phyloP scores from a whole-genome alignment of 176 grass and related monocot species.

The Oryza rufipogon region DNA sequence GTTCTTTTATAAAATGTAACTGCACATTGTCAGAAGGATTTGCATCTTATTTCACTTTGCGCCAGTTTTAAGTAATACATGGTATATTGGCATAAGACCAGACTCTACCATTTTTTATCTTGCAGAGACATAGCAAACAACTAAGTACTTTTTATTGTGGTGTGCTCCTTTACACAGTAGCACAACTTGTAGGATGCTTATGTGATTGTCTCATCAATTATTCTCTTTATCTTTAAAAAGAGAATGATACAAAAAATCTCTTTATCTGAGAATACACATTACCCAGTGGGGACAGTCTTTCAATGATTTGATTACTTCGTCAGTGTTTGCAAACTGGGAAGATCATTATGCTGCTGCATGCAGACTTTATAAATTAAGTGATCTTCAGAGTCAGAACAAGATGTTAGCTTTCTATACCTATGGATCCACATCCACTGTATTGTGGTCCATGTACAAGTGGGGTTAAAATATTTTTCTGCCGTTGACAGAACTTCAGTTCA shows the following conservation, averaged over 20 bases:
- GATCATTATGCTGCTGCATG: slow-evolving; percentile 18
- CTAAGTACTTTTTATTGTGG: neutral
- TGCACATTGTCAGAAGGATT: neutral
- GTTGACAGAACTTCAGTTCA: slow-evolving; percentile 31
- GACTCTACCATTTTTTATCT: slow-evolving; percentile 19
- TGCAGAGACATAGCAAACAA: neutral
- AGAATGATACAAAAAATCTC: neutral
- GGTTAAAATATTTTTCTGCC: slow-evolving; percentile 33
- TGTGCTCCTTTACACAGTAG: slow-evolving; percentile 27
- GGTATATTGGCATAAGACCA: neutral
- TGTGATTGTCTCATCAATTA: slow-evolving; percentile 28
- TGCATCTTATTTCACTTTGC: neutral
- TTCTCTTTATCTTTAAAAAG: neutral
- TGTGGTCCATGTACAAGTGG: slow-evolving; percentile 47
- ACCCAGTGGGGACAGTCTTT: slow-evolving; percentile 35
- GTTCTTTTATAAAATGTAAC: neutral
- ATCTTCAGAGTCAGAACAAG: slow-evolving; percentile 21
- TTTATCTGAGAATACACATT: slow-evolving; percentile 40
- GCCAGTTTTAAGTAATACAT: neutral
- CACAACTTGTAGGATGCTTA: slow-evolving; percentile 25
- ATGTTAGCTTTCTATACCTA: slow-evolving; percentile 21
- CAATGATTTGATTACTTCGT: slow-evolving; percentile 46
- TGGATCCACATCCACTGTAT: slow-evolving; percentile 16
- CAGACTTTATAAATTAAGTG: slow-evolving; percentile 38
- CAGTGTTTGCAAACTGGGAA: slow-evolving; percentile 11